Evolutionary conservation across 164 flowering plant genomes (phyloP).

Genomic region (Saururus chinensis): DNA sequence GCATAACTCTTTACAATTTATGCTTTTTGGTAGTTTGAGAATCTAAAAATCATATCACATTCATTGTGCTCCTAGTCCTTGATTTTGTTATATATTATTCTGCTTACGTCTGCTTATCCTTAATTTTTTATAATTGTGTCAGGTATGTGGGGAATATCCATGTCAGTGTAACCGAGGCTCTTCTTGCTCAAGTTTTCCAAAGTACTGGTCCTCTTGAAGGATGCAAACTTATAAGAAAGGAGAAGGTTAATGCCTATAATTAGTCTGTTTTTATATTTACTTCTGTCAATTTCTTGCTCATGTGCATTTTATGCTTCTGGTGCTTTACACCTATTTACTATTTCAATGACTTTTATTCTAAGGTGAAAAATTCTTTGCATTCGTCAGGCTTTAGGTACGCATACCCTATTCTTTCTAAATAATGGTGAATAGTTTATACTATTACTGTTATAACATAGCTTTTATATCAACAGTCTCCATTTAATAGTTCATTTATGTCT

Average conservation of each 20-base stretch:
- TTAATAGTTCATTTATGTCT: no score
- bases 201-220: constrained; percentile 94
- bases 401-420: no score
- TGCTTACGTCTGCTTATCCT: background rate
- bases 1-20: no score
- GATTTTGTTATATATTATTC: background rate
- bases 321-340: no score
- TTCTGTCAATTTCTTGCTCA: background rate
- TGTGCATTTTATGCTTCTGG: no score
- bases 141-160: constrained; percentile 98
- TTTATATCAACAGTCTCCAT: no score
- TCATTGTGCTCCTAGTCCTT: background rate
- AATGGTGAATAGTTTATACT: no score
- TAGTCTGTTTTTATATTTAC: background rate
- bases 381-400: no score
- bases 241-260: constrained; percentile 41
- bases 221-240: constrained; percentile 92
- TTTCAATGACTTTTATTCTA: no score
- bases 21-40: no score
- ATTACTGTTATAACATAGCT: no score
- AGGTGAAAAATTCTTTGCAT: no score
- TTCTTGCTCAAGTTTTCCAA: constrained; percentile 88
- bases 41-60: background rate
- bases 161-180: constrained; percentile 84
- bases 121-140: constrained; percentile 12